These are phyloP conservation scores for Rugosomyces carneus DNA, from an alignment of 1,284 basidiomycete genomes.

Conservation along the genomic window DNA sequence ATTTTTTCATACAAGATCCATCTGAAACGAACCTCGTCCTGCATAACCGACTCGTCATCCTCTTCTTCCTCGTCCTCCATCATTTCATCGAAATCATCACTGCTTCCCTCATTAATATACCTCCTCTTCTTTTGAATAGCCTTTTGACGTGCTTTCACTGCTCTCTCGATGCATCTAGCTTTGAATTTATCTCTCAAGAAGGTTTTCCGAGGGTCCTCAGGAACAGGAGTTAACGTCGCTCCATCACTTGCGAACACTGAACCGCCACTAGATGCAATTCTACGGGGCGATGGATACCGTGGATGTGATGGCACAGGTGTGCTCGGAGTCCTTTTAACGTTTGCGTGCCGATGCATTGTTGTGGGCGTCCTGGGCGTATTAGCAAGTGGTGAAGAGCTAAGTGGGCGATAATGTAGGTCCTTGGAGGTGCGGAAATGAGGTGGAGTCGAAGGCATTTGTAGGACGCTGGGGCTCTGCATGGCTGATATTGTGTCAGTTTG, in stretches of 20 bases:
- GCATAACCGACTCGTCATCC: constrained; percentile 48
- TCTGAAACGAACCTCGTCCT: constrained; percentile 59
- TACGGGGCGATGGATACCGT: constrained; percentile 9
- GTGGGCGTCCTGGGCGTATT: constrained; percentile 29
- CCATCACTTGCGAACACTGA: constrained; percentile 16
- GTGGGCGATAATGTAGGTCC: constrained; percentile 25
- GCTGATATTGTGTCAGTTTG: constrained; percentile 1
- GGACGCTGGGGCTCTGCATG: constrained; percentile 6
- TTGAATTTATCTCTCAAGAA: constrained; percentile 59
- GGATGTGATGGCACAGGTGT: constrained; percentile 18
- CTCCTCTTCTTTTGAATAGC: constrained; percentile 34
- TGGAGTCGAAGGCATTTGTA: constrained; percentile 14
- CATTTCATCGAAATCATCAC: constrained; percentile 43
- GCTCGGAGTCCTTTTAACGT: constrained; percentile 32
- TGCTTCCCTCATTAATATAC: constrained; percentile 33
- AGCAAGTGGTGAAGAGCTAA: constrained; percentile 45
- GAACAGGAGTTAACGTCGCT: neutral
- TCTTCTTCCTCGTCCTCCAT: constrained; percentile 49
- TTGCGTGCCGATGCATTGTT: constrained; percentile 38
- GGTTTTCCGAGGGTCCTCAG: constrained; percentile 31
- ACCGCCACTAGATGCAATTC: constrained; percentile 14
- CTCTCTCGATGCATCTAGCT: constrained; percentile 54
- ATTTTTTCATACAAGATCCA: neutral
- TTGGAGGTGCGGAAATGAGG: neutral
- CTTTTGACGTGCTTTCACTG: constrained; percentile 44